Percentiles rank a stretch among this genome's conserved stretches.
These are phyloP conservation scores for Chaetomium tenue DNA, from an alignment of 495 filamentous ascomycete species.

Conservation along the genomic window DNA sequence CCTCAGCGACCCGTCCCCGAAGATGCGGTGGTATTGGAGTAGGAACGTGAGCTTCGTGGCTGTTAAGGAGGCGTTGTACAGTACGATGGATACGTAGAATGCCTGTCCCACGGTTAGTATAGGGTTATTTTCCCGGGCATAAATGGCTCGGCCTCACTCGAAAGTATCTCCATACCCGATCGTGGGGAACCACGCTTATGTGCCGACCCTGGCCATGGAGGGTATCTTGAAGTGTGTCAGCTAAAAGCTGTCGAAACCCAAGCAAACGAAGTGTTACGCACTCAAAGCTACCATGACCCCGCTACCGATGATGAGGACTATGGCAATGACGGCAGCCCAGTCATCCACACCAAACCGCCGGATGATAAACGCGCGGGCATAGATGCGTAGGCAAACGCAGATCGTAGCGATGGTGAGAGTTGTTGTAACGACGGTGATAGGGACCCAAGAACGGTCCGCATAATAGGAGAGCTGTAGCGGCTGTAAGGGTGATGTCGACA, in stretches of 20 bases:
- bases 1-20: constrained; percentile 36
- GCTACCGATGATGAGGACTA: constrained; percentile 30
- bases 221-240: constrained; percentile 21
- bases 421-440: constrained; percentile 27
- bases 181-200: constrained; percentile 18
- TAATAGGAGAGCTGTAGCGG: constrained; percentile 18
- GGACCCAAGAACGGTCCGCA: constrained; percentile 28
- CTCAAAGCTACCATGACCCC: constrained; percentile 30
- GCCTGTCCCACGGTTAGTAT: constrained; percentile 26
- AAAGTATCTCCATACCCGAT: constrained; percentile 27
- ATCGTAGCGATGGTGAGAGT: constrained; percentile 33
- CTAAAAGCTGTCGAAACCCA: not conserved
- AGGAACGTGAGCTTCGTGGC: constrained; percentile 46
- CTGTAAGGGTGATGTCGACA: constrained; percentile 6
- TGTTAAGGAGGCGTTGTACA: constrained; percentile 44
- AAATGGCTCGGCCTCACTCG: constrained; percentile 17
- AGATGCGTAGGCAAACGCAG: constrained; percentile 39
- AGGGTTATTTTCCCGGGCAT: not conserved
- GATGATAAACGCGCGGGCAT: constrained; percentile 41
- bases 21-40: constrained; percentile 45
- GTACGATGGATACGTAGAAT: constrained; percentile 47
- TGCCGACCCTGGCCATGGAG: constrained; percentile 31
- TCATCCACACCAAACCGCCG: constrained; percentile 48
- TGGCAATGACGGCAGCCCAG: constrained; percentile 32
- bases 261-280: constrained; percentile 2